Percentiles rank a stretch among this genome's conserved stretches.
Conservation (phyloP, 139 green algal species). For the Raphidocelis subcapitata region DNA sequence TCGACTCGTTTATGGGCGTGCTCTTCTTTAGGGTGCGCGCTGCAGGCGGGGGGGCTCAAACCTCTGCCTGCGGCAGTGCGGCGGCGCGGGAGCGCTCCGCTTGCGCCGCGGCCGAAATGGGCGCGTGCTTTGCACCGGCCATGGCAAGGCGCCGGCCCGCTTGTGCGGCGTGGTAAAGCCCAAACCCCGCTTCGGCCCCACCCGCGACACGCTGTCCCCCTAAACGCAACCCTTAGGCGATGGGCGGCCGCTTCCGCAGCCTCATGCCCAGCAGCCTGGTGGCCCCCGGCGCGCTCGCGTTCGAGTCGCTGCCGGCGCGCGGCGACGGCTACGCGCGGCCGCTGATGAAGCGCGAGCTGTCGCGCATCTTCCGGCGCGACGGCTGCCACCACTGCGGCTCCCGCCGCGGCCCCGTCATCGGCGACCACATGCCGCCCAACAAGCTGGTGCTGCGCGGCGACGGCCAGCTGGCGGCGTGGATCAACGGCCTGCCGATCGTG, state of each 20-base stretch:
- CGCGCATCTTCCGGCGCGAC: slow-evolving; percentile 47
- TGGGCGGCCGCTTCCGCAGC: slow-evolving; percentile 61
- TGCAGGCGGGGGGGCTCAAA: neutral
- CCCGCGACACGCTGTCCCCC: too few relatives aligned
- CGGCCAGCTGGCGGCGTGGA: neutral
- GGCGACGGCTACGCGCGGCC: slow-evolving; percentile 52
- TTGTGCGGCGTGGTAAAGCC: too few relatives aligned
- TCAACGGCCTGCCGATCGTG: slow-evolving; percentile 10
- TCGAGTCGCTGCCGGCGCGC: slow-evolving; percentile 54
- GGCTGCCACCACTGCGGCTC: slow-evolving; percentile 84
- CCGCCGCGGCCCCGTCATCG: slow-evolving; percentile 47
- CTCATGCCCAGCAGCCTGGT: slow-evolving; percentile 75
- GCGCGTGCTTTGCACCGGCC: too few relatives aligned
- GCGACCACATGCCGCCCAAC: slow-evolving; percentile 86
- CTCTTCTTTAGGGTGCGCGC: slow-evolving; percentile 53
- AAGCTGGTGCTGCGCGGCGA: slow-evolving; percentile 42
- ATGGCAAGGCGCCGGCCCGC: too few relatives aligned
- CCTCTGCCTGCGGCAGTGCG: too few relatives aligned
- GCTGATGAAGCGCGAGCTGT: slow-evolving; percentile 39
- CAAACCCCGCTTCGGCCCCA: too few relatives aligned
- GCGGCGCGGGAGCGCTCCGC: too few relatives aligned
- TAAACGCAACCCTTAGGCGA: too few relatives aligned
- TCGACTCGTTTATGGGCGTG: slow-evolving; percentile 60
- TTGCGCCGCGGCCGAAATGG: too few relatives aligned
- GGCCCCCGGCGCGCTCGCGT: slow-evolving; percentile 58